Conservation (phyloP, 108 stramenopile species). For the Fragilariopsis cylindrus region DNA sequence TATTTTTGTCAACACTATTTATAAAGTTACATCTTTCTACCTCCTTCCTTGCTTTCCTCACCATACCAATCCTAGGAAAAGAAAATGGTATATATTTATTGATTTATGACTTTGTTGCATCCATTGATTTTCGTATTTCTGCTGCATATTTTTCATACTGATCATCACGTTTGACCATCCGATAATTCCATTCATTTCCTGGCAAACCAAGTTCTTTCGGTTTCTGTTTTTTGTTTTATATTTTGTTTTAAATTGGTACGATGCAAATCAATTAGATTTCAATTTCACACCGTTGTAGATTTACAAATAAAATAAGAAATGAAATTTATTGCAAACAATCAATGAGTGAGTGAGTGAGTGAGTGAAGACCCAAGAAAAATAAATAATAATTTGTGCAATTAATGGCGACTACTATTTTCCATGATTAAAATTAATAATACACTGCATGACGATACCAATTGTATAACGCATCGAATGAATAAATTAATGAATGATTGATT, state of each 20-base stretch:
- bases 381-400: too few species aligned
- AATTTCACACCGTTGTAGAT: neutral
- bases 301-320: neutral
- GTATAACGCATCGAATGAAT: neutral
- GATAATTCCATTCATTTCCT: constrained; percentile 57
- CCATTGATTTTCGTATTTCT: constrained; percentile 20
- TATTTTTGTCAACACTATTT: too few species aligned
- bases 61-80: too few species aligned
- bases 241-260: neutral
- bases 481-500: too few species aligned
- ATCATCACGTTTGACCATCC: constrained; percentile 62
- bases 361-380: too few species aligned
- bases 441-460: neutral
- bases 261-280: neutral
- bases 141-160: constrained; percentile 13
- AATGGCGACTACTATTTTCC: too few species aligned
- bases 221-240: constrained; percentile 22
- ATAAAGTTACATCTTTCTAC: too few species aligned
- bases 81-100: too few species aligned
- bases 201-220: constrained; percentile 50
- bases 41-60: too few species aligned
- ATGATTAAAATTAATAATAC: too few species aligned
- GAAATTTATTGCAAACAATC: neutral
- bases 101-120: neutral
- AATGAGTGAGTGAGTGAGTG: too few species aligned